Base-by-base conservation (phyloP, 192 early-diverging fungal species). In the Gaertneriomyces sp. region DNA sequence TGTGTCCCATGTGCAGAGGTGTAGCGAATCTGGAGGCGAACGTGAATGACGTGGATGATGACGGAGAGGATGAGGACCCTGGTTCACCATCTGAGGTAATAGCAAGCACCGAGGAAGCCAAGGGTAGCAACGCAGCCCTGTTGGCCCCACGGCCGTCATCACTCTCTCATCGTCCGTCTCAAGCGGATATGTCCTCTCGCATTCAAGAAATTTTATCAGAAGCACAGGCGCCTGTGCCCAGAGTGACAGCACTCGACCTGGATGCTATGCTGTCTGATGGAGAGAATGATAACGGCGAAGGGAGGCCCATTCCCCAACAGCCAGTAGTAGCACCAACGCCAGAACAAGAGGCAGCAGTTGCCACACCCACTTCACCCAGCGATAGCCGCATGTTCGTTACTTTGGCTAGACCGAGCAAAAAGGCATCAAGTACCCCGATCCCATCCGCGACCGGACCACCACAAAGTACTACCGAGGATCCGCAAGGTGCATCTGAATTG, bases 31-130 rank as follows among this genome's bases (percentile, higher is more conserved):
- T 85, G 5, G 75, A 77, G 0, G 84, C 84, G 0, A 63, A 53
- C 17, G 81, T 85, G 19, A 78, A 78, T 41, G 72, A 60, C 3
- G 79, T 95, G 93, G 76, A 89, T 92, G 70, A 88, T 41, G 64
- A 41, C 41, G 53, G 50, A 16, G 43, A 53, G 49, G 17, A 17
- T 20, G 45, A 64, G 19, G 9, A 14, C 7, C 58, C 12, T 39
- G 42, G 47, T 47, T 25, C 54, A 14, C 3, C 16, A 10, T 11
- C 44, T 5, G 17, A 19, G 14, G 38, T 9, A 53, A 0, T n/a
- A 1, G 16, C 20, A 19, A 17, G 33, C 46, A 19, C 47, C 61
- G 9, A 52, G 17, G 8, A 53, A 4, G 17, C n/a, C 42, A 19
- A 20, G 45, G 7, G 50, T 63, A 6, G 6, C 11, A 41, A 50